Percentiles rank a stretch among this genome's conserved stretches.
Conservation (phyloP, 148 eudicot species). For the Cornus controversa region DNA sequence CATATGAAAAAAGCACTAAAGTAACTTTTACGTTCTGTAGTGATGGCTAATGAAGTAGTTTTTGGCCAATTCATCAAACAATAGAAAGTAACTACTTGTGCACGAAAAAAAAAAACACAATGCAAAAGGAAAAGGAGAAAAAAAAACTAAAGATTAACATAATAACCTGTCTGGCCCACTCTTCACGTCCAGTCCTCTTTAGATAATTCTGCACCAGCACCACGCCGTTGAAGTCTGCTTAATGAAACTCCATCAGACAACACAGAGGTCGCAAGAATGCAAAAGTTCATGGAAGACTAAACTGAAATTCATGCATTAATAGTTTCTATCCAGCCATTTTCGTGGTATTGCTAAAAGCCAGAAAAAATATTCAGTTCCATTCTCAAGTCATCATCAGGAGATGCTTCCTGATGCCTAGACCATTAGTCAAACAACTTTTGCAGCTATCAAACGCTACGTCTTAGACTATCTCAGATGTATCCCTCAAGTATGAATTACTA, state of each 20-base stretch:
- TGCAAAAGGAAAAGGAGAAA: neutral
- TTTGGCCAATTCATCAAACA: neutral
- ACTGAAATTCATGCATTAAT: too few species aligned
- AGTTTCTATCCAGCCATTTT: too few species aligned
- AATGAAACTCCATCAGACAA: conserved; percentile 21
- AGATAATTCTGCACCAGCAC: conserved; percentile 88
- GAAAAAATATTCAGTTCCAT: neutral
- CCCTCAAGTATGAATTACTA: neutral
- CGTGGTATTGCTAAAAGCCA: too few species aligned
- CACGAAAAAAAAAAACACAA: neutral
- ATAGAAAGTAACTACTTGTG: too few species aligned
- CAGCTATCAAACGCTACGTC: neutral
- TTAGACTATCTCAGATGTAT: neutral
- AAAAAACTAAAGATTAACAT: neutral
- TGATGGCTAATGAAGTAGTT: neutral
- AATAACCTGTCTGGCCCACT: conserved; percentile 81
- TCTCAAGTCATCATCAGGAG: neutral
- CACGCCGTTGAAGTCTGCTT: conserved; percentile 86
- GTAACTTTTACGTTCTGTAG: neutral
- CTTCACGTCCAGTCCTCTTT: conserved; percentile 65
- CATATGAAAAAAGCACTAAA: neutral
- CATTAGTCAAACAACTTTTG: neutral
- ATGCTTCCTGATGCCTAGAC: too few species aligned
- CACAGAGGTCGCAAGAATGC: neutral
- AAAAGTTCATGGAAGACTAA: neutral